phyloP scores from a whole-genome alignment of 805 yeast genomes.

The Candida jianshihensis region DNA sequence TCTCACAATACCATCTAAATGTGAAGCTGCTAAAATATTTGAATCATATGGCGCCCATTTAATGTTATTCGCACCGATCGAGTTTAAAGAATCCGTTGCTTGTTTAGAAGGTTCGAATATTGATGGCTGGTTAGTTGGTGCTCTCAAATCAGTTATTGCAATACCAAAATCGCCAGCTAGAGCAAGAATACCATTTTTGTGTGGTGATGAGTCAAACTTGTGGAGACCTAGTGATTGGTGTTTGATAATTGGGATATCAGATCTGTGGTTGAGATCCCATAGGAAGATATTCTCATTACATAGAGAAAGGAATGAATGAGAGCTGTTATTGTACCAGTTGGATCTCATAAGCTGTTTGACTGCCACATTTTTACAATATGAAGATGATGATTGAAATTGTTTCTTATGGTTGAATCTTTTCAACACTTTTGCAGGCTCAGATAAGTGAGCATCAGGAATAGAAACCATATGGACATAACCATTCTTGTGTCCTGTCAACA shows the following conservation, averaged over 20 bases:
- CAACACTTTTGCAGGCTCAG: slow-evolving; percentile 61
- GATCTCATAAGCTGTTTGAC: slow-evolving; percentile 21
- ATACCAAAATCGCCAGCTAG: slow-evolving; percentile 69
- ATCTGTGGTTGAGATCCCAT: slow-evolving; percentile 62
- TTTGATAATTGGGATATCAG: slow-evolving; percentile 52
- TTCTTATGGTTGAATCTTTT: slow-evolving; percentile 75
- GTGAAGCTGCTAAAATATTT: slow-evolving; percentile 59
- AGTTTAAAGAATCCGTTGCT: slow-evolving; percentile 14
- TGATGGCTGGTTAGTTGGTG: slow-evolving; percentile 23
- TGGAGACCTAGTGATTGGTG: slow-evolving; percentile 43
- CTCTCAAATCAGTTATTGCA: slow-evolving; percentile 65
- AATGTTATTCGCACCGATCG: slow-evolving; percentile 32
- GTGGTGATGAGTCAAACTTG: slow-evolving; percentile 42
- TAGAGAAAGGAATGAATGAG: slow-evolving; percentile 43
- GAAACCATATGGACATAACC: slow-evolving; percentile 71
- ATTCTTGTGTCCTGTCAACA: slow-evolving; percentile 69
- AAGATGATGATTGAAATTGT: slow-evolving; percentile 39
- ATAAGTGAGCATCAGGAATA: slow-evolving; percentile 47
- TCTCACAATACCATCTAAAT: slow-evolving; percentile 46
- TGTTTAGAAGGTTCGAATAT: slow-evolving; percentile 36
- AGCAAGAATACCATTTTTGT: slow-evolving; percentile 47
- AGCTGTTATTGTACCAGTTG: slow-evolving; percentile 7
- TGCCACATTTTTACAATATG: slow-evolving; percentile 8
- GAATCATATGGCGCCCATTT: slow-evolving; percentile 61
- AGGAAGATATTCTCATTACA: slow-evolving; percentile 66